A percentile compares a stretch with the other conserved stretches of the same genome.
Evolutionary conservation across 805 yeast species (phyloP).

Genomic region (Candida sphagnicola): DNA sequence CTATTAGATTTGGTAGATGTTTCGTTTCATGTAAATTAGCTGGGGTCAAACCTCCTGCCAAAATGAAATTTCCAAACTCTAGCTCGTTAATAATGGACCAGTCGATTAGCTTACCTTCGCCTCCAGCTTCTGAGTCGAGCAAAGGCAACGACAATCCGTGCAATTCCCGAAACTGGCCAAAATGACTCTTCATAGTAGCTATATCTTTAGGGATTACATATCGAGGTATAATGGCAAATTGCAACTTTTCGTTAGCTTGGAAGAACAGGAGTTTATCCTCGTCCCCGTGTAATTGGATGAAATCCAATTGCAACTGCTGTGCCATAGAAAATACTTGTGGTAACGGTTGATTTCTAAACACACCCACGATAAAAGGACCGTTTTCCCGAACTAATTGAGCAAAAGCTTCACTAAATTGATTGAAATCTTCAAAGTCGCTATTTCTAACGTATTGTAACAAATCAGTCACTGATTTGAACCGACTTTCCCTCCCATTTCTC

Average conservation of each 20-base stretch:
- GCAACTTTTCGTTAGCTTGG: constrained; percentile 33
- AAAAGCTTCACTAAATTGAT: constrained; percentile 27
- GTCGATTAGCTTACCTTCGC: constrained; percentile 78
- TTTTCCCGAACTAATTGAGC: constrained; percentile 22
- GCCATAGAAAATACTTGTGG: constrained; percentile 52
- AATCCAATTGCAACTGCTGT: constrained; percentile 52
- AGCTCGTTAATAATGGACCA: constrained; percentile 51
- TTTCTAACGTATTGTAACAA: constrained; percentile 6
- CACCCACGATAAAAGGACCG: constrained; percentile 83
- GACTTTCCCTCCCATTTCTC: constrained; percentile 13
- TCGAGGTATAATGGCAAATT: constrained; percentile 68
- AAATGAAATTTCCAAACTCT: constrained; percentile 44
- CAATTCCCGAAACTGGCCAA: constrained; percentile 8
- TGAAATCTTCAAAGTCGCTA: constrained; percentile 8
- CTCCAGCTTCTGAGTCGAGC: constrained; percentile 87
- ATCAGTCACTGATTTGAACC: constrained; percentile 17
- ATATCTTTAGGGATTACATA: constrained; percentile 57
- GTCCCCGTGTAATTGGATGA: constrained; percentile 84
- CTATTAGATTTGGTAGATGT: constrained; percentile 58
- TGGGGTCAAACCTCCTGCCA: constrained; percentile 90
- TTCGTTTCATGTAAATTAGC: constrained; percentile 61
- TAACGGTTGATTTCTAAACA: constrained; percentile 76
- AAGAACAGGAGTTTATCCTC: constrained; percentile 49
- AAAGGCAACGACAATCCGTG: constrained; percentile 53
- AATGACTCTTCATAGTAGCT: constrained; percentile 23